phyloP scores from a whole-genome alignment of 148 eudicot genomes.

The Cornus florida region DNA sequence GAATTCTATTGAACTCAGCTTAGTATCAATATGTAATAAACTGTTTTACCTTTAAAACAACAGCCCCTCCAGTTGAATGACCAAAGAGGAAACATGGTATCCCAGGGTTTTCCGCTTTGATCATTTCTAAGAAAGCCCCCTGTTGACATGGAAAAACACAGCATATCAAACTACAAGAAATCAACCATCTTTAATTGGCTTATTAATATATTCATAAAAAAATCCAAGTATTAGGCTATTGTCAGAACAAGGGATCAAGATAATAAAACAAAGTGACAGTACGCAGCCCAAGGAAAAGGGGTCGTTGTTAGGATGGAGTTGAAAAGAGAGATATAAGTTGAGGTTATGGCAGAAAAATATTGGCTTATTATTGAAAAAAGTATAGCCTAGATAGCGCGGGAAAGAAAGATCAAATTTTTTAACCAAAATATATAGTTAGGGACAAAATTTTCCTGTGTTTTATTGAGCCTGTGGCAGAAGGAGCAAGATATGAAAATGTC shows the following conservation, averaged over 20 bases:
- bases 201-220: not conserved
- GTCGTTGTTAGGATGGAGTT: not conserved
- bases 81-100: conserved; percentile 88
- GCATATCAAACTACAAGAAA: conserved; percentile 5
- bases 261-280: not conserved
- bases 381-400: not conserved
- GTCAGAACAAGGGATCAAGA: not conserved
- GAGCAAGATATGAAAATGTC: not conserved
- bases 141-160: conserved; percentile 18
- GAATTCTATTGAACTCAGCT: not conserved
- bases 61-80: conserved; percentile 96
- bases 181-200: not conserved
- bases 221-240: conserved; percentile 10
- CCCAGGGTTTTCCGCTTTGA: conserved; percentile 66
- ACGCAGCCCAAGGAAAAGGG: not conserved
- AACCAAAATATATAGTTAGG: not conserved
- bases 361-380: not conserved
- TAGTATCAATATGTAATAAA: not conserved
- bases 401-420: not conserved
- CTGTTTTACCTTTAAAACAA: conserved; percentile 65
- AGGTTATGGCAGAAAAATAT: not conserved
- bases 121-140: conserved; percentile 76
- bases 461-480: not conserved
- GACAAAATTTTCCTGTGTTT: not conserved
- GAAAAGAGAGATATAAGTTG: not conserved